Evolutionary conservation across 495 filamentous ascomycete genomes (phyloP), one percentile per base, ranked within the genome.

Genomic region (Cairneyella variabilis): DNA sequence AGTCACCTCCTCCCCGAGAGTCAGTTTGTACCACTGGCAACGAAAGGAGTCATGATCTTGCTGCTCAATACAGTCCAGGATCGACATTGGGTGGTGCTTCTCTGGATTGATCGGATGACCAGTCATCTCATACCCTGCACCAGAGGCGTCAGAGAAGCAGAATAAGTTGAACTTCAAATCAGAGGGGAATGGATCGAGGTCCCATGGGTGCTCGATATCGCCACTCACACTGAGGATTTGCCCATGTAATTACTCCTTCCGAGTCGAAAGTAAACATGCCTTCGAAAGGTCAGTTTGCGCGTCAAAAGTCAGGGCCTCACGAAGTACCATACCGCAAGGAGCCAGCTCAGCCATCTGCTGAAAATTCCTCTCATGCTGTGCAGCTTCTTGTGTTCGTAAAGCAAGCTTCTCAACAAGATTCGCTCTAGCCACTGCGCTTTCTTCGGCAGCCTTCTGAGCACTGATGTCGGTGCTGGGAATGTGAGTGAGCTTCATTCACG

Each of bases 291-390:
- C 20, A 47, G 38, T 16, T 14, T 27, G 8, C 6, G 12, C 10
- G 7, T 18, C 17, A 51, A 9, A 3, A 9, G 34, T n/a, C 20
- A 3, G 21, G n/a, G 20, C 14, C 9, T 7, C 34, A 10, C 3
- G 32, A 26, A 21, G 41, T 41, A 22, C 25, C 53, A 42, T 36
- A 49, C 58, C 53, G 37, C 58, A 61, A 6, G 84, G 84, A 1
- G 82, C 79, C 46, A 85, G 82, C 63, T 86, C 84, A 5, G 84
- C 83, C 84, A 89, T 87, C 27, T 82, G 72, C 3, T 83, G 84
- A 62, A 89, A 89, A 45, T 78, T 80, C 22, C 78, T 78, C 64
- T 88, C 84, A 52, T 76, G 83, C 59, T 86, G 81, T 23, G 77
- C 74, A 1, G 83, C 84, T 65, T 86, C 79, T 62, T 84, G 77